phyloP scores from a whole-genome alignment of 768 basidiomycete species.

The Lanmaoa rubissima region DNA sequence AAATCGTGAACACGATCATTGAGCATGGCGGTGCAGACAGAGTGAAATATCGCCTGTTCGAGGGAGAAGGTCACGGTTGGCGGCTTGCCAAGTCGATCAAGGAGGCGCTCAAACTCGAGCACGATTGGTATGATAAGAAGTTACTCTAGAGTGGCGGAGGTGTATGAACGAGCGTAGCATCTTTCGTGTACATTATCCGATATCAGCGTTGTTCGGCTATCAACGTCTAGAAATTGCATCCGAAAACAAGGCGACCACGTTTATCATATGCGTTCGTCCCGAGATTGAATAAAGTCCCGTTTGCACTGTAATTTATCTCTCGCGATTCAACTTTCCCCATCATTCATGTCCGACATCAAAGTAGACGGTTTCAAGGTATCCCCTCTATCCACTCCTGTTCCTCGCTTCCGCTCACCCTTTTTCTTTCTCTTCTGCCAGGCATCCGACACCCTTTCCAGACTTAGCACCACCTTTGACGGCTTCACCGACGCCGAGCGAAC shows the following conservation, averaged over 20 bases:
- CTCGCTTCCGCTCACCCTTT: not conserved
- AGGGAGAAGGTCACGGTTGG: conserved; percentile 47
- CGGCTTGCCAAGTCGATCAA: conserved; percentile 36
- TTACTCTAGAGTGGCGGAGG: not conserved
- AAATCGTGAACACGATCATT: conserved; percentile 29
- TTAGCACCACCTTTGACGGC: conserved; percentile 50
- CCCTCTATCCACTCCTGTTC: not conserved
- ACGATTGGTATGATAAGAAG: conserved; percentile 34
- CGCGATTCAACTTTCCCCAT: conserved; percentile 4
- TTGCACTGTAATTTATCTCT: not conserved
- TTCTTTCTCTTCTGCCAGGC: conserved; percentile 41
- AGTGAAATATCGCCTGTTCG: conserved; percentile 40
- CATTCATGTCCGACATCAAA: conserved; percentile 77
- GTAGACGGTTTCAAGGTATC: conserved; percentile 69
- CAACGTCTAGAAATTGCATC: no score
- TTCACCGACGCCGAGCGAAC: conserved; percentile 63
- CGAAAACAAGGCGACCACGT: not conserved
- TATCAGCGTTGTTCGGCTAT: no score
- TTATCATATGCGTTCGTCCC: no score
- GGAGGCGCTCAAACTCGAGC: conserved; percentile 34
- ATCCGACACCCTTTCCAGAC: conserved; percentile 59
- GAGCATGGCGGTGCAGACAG: conserved; percentile 18
- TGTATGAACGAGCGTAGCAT: not conserved
- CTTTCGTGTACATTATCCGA: no score
- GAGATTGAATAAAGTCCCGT: no score